Evolutionary conservation across 495 filamentous ascomycete species (phyloP).

Genomic region (Aspergillus ellipticus): DNA sequence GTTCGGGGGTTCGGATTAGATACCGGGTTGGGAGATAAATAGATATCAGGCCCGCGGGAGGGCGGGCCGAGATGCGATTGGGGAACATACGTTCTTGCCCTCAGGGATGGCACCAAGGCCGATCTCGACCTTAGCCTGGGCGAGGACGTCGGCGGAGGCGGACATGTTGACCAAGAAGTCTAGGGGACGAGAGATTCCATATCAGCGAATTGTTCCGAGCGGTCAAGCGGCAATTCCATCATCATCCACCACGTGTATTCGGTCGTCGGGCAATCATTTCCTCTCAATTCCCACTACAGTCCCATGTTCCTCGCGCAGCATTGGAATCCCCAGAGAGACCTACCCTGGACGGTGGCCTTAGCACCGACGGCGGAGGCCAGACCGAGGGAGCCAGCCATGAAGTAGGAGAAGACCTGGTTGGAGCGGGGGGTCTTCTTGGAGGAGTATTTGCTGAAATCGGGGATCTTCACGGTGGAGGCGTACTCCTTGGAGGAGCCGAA

Average conservation of each 20-base stretch:
- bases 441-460: slow-evolving; percentile 86
- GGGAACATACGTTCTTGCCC: slow-evolving; percentile 92
- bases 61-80: neutral
- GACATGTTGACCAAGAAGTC: slow-evolving; percentile 99
- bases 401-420: slow-evolving; percentile 92
- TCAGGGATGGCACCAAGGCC: slow-evolving; percentile 88
- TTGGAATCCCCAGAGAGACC: slow-evolving; percentile 28
- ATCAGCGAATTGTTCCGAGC: slow-evolving; percentile 16
- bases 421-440: slow-evolving; percentile 56
- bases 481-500: slow-evolving; percentile 40
- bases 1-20: slow-evolving; percentile 18
- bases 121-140: slow-evolving; percentile 99
- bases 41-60: neutral
- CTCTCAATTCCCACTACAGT: neutral
- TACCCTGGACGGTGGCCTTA: slow-evolving; percentile 96
- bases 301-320: neutral
- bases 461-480: slow-evolving; percentile 65
- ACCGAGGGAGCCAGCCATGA: slow-evolving; percentile 96
- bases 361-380: slow-evolving; percentile 86
- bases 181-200: slow-evolving; percentile 38
- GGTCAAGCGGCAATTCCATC: neutral
- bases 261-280: neutral
- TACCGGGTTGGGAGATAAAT: neutral
- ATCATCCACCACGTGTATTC: slow-evolving; percentile 2
- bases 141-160: slow-evolving; percentile 96